Conservation (phyloP, 208 protist species). For the Perkinsela sp. region DNA sequence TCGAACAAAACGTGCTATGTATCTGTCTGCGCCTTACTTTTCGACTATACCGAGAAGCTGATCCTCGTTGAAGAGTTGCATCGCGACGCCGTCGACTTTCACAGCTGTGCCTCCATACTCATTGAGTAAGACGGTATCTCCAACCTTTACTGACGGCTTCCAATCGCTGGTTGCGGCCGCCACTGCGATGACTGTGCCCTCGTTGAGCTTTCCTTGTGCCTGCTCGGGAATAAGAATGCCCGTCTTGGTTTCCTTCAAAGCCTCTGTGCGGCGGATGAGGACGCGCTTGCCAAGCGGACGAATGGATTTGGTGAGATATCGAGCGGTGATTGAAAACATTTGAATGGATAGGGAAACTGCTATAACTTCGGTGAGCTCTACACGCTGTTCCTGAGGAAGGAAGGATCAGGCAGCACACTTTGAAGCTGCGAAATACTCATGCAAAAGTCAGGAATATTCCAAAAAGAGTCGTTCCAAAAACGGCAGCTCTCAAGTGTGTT, state of each 20-base stretch:
- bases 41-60: slow-evolving; percentile 46
- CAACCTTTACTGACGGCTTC: slow-evolving; percentile 53
- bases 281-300: slow-evolving; percentile 59
- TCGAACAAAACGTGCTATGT: no score
- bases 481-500: no score
- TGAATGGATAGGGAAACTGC: no score
- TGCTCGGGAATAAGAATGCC: slow-evolving; percentile 67
- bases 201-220: slow-evolving; percentile 65
- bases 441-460: no score
- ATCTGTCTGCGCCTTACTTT: no score
- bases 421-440: no score
- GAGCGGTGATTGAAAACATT: slow-evolving; percentile 42
- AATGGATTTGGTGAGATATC: slow-evolving; percentile 40
- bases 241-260: slow-evolving; percentile 67
- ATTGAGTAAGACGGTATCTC: slow-evolving; percentile 58
- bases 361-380: no score
- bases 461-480: no score
- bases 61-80: slow-evolving; percentile 63
- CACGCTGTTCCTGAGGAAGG: no score
- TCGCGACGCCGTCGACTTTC: slow-evolving; percentile 66
- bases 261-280: slow-evolving; percentile 44
- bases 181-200: slow-evolving; percentile 58
- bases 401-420: no score
- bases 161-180: slow-evolving; percentile 56
- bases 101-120: slow-evolving; percentile 54